phyloP scores from a whole-genome alignment of 805 yeast species.

The Zygosaccharomyces gambellarensis region DNA sequence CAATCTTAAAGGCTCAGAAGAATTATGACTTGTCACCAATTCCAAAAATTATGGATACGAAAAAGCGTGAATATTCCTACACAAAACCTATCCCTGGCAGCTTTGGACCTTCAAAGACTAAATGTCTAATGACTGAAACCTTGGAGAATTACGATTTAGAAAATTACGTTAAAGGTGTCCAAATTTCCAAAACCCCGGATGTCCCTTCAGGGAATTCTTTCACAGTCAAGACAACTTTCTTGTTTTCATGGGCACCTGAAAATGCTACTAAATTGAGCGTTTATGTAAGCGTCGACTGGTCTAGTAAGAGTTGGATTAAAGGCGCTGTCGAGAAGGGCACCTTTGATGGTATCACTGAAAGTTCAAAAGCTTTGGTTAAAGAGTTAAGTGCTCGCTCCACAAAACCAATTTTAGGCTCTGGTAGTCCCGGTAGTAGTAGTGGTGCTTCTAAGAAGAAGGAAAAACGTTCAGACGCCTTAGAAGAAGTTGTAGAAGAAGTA shows the following conservation, averaged over 20 bases:
- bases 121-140: constrained; percentile 57
- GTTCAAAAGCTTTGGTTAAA: constrained; percentile 44
- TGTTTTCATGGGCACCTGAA: constrained; percentile 57
- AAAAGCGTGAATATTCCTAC: constrained; percentile 50
- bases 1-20: constrained; percentile 52
- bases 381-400: constrained; percentile 40
- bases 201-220: constrained; percentile 77
- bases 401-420: constrained; percentile 3
- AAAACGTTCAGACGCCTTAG: background rate
- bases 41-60: constrained; percentile 36
- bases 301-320: constrained; percentile 73
- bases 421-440: background rate
- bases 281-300: constrained; percentile 60
- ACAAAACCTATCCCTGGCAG: constrained; percentile 61
- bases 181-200: constrained; percentile 66
- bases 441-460: constrained; percentile 13
- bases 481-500: constrained; percentile 18
- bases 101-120: constrained; percentile 74
- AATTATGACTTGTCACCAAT: constrained; percentile 55
- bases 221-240: constrained; percentile 52
- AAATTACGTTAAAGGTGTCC: constrained; percentile 45
- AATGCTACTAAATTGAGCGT: constrained; percentile 51
- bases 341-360: constrained; percentile 64
- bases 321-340: constrained; percentile 72
- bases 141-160: constrained; percentile 49